phyloP scores from a whole-genome alignment of 352 stramenopile genomes.

The Elongisporangium senticosum region DNA sequence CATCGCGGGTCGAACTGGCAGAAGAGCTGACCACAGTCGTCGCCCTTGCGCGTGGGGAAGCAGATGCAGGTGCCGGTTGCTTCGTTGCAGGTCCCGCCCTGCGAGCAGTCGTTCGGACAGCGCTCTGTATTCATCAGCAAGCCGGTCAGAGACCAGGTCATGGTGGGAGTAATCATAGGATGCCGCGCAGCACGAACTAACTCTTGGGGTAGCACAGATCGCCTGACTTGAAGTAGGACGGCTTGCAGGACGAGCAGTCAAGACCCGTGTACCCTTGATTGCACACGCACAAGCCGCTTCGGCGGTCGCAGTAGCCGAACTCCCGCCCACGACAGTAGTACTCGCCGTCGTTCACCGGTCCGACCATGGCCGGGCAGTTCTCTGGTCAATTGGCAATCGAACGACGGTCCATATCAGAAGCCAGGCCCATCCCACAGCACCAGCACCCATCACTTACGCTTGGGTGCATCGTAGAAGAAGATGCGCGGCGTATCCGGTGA shows the following conservation, averaged over 20 bases:
- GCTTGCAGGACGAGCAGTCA: slow-evolving; percentile 84
- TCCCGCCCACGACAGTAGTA: slow-evolving; percentile 90
- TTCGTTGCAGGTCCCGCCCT: slow-evolving; percentile 86
- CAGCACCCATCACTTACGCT: slow-evolving; percentile 25
- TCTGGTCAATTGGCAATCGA: slow-evolving; percentile 22
- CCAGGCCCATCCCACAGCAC: background rate
- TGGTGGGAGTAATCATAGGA: background rate
- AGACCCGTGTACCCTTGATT: slow-evolving; percentile 91
- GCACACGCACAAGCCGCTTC: slow-evolving; percentile 91
- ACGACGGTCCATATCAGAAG: background rate
- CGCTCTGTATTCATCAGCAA: slow-evolving; percentile 26
- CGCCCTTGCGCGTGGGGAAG: slow-evolving; percentile 50
- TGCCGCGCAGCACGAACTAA: slow-evolving; percentile 7
- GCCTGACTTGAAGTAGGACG: slow-evolving; percentile 83
- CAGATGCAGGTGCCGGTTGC: slow-evolving; percentile 84
- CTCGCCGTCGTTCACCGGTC: slow-evolving; percentile 81
- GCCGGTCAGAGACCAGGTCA: background rate
- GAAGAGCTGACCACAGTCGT: slow-evolving; percentile 75
- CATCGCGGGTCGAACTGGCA: slow-evolving; percentile 84
- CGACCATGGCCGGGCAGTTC: slow-evolving; percentile 78
- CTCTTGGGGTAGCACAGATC: slow-evolving; percentile 88
- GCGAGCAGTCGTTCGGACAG: slow-evolving; percentile 88
- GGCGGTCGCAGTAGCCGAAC: slow-evolving; percentile 93
- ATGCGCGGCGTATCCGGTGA: slow-evolving; percentile 64
- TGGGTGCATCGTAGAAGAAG: slow-evolving; percentile 30